Conservation (phyloP, 2,329 filamentous ascomycete species). For the Colletotrichum abscissum region DNA sequence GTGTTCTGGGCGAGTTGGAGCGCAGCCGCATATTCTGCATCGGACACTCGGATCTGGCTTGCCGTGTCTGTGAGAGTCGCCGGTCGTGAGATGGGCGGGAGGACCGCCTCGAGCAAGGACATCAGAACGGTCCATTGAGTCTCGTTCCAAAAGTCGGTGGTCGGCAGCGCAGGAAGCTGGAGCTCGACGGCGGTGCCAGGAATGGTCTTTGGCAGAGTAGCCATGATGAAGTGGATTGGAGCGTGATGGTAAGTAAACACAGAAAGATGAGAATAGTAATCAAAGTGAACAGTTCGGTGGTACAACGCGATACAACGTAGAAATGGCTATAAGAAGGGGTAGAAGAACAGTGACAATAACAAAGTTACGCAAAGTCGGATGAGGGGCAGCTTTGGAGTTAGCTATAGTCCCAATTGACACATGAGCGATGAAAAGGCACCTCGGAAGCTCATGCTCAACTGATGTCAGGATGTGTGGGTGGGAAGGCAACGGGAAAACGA, state of each 20-base stretch:
- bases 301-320: background rate
- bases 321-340: background rate
- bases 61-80: slow-evolving; percentile 50
- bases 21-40: slow-evolving; percentile 60
- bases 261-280: background rate
- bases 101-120: slow-evolving; percentile 66
- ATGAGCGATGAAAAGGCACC: slow-evolving; percentile 10
- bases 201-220: slow-evolving; percentile 11
- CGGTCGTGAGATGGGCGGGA: slow-evolving; percentile 67
- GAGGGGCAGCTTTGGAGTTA: slow-evolving; percentile 24
- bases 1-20: slow-evolving; percentile 51
- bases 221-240: slow-evolving; percentile 10
- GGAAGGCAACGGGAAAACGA: background rate
- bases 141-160: slow-evolving; percentile 53
- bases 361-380: background rate
- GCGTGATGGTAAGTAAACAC: background rate
- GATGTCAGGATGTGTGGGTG: slow-evolving; percentile 9
- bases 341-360: background rate
- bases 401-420: slow-evolving; percentile 18
- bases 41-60: slow-evolving; percentile 57
- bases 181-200: slow-evolving; percentile 3
- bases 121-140: slow-evolving; percentile 66
- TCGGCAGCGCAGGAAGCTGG: slow-evolving; percentile 36
- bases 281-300: background rate
- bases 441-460: slow-evolving; percentile 37